phyloP scores from a whole-genome alignment of 768 basidiomycete genomes.

The Gelatoporia subvermispora region DNA sequence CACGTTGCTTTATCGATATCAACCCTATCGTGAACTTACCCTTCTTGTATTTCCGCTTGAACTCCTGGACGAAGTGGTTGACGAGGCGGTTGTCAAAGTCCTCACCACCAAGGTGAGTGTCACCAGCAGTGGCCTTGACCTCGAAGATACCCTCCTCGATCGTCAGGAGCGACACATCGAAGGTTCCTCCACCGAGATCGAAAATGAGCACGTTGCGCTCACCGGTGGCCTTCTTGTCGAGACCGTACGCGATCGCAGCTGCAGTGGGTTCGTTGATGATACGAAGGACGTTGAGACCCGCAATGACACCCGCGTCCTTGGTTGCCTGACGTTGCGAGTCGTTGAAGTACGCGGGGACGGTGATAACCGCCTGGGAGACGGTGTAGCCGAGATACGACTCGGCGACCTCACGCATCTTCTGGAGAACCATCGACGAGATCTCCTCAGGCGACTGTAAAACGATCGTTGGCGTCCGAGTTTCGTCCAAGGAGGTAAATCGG shows the following conservation, averaged over 20 bases:
- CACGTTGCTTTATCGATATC: background rate
- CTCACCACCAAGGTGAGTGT: conserved; percentile 97
- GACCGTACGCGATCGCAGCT: conserved; percentile 97
- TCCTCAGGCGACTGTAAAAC: conserved; percentile 81
- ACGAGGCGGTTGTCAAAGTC: conserved; percentile 98
- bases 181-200: conserved; percentile 97
- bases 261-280: conserved; percentile 99
- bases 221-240: conserved; percentile 87
- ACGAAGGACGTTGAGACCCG: conserved; percentile 93
- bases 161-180: conserved; percentile 94
- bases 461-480: conserved; percentile 16
- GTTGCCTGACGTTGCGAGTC: conserved; percentile 98
- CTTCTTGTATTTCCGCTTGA: conserved; percentile 98
- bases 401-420: conserved; percentile 98
- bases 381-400: conserved; percentile 90
- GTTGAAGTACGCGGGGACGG: conserved; percentile 98
- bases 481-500: background rate
- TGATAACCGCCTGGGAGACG: conserved; percentile 89
- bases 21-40: conserved; percentile 35
- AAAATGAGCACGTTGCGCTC: conserved; percentile 97
- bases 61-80: conserved; percentile 94
- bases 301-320: conserved; percentile 94
- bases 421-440: conserved; percentile 95
- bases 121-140: conserved; percentile 97
- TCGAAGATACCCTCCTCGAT: conserved; percentile 98